Evolutionary conservation across 1,284 basidiomycete species (phyloP), one percentile per base, ranked within the genome.

Genomic region (Meira nashicola): DNA sequence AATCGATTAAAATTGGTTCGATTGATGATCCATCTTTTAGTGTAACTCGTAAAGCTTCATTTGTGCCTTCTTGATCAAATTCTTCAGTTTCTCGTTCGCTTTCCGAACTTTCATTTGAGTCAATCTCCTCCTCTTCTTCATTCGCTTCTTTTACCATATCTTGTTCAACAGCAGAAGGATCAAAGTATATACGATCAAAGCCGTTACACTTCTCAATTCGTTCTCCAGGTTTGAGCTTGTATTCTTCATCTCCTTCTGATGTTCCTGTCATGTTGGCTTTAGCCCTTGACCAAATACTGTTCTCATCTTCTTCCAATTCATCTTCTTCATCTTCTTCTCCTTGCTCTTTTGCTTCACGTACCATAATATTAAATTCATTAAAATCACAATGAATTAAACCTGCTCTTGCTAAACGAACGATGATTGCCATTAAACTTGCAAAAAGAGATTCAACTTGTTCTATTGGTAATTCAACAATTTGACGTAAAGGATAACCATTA

Each of bases 351-450:
- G 73, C 60, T 52, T 76, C 85, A 49, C 85, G 84, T 65, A 99
- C 91, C 62, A 99, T 86, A 71, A 99, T 92, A 79, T 99, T 98
- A 82, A 98, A 99, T 78, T 99, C 95, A 80, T 99, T 99, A 81
- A 90, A 99, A 80, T 99, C 94, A 53, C 95, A 94, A 75, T 99
- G 94, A 57, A 99, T 97, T 21, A 99, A 84, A 1, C 95, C 95
- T 1, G 89, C 86, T 46, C 86, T 86, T 2, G 93, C 94, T 68
- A 98, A 88, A 54, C 92, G 89, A 60, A 97, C 91, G 74, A 98
- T 93, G 58, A 97, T 83, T 78, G 92, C 90, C 93, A 98, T 98
- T 43, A 98, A 83, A 15, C 84, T 82, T 0, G 92, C 92, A 80
- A 97, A 98, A 37, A 98, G 84, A 64, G 87, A 87, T 38, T 90